Conservation (phyloP, 116 monocot species). For the Papilionanthe hybrid region DNA sequence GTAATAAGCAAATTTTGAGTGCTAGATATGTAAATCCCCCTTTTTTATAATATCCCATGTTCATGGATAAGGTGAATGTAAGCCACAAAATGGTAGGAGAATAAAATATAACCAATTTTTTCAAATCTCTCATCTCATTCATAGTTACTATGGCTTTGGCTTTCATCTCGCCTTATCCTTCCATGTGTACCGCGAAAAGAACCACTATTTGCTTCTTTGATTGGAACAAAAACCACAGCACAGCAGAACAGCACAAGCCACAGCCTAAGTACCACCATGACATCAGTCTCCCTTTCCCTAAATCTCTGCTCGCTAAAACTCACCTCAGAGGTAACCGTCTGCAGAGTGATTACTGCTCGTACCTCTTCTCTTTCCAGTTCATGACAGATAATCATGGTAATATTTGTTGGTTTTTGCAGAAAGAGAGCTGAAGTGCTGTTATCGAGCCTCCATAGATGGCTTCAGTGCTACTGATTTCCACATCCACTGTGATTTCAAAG, state of each 20-base stretch:
- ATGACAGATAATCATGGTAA: too few relatives aligned
- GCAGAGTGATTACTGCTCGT: background rate
- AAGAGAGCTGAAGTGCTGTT: slow-evolving; percentile 84
- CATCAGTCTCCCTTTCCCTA: slow-evolving; percentile 61
- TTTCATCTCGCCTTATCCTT: slow-evolving; percentile 5
- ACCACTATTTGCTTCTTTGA: slow-evolving; percentile 46
- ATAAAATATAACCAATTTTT: background rate
- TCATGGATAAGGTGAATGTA: background rate
- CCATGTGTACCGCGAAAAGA: slow-evolving; percentile 14
- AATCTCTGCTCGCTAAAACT: slow-evolving; percentile 51
- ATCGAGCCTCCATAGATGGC: slow-evolving; percentile 60
- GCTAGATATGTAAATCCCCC: too few relatives aligned
- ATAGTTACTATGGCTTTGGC: slow-evolving; percentile 34
- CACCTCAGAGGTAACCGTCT: slow-evolving; percentile 49
- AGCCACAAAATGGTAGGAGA: background rate
- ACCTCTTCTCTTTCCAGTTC: background rate
- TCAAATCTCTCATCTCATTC: background rate
- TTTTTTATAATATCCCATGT: background rate
- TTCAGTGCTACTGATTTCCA: slow-evolving; percentile 77
- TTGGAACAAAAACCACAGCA: slow-evolving; percentile 41
- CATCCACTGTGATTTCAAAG: slow-evolving; percentile 67
- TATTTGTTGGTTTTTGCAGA: slow-evolving; percentile 20
- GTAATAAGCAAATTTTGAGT: too few relatives aligned
- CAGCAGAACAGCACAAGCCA: slow-evolving; percentile 25
- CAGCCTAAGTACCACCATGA: slow-evolving; percentile 75